Evolutionary conservation across 2,329 filamentous ascomycete genomes (phyloP), one percentile per base, ranked within the genome.

Genomic region (Pseudofabraea citricarpa): DNA sequence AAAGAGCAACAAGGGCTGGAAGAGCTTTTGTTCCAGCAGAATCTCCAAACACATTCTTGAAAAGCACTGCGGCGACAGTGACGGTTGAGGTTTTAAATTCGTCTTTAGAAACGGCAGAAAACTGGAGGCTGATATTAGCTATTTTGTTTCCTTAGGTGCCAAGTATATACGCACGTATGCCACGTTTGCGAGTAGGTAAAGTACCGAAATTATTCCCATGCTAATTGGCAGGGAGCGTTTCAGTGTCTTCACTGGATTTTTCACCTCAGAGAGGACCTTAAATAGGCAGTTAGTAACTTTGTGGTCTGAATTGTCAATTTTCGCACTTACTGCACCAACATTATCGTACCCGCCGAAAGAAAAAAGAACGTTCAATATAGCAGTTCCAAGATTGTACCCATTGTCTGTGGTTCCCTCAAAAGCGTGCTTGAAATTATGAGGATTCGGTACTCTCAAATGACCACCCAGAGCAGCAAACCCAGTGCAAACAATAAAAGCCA

Each of bases 111-210:
- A 36, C 32, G 18, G 32, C 32, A 3, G 32, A 12, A 16, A 36
- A 36, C 32, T 36, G 13, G 12, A 20, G 13, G 10, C 13, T 36
- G 32, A 36, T 20, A 3, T 36, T 29, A 29, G 26, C 26, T n/a
- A 27, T 8, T n/a, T 27, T 3, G 12, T n/a, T 29, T 6, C 26
- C 12, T 4, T 5, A 36, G 3, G 32, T 12, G 16, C 10, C 10
- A 36, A 16, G 32, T 7, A 3, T 16, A 36, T 8, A 16, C 32
- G 13, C 18, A 20, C 32, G 58, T 79, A 79, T 19, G 75, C 74
- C 27, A 78, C 66, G 55, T 77, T 79, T 58, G 71, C 67, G 36
- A 77, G 63, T 59, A 79, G 70, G 57, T 79, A 81, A 1, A 76
- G 57, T 29, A 77, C 56, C 1, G 72, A 70, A 12, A 76, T 71